A percentile compares a stretch with the other conserved stretches of the same genome.
phyloP scores from a whole-genome alignment of 1,284 basidiomycete genomes.

The Apiotrichum akiyoshidainum region DNA sequence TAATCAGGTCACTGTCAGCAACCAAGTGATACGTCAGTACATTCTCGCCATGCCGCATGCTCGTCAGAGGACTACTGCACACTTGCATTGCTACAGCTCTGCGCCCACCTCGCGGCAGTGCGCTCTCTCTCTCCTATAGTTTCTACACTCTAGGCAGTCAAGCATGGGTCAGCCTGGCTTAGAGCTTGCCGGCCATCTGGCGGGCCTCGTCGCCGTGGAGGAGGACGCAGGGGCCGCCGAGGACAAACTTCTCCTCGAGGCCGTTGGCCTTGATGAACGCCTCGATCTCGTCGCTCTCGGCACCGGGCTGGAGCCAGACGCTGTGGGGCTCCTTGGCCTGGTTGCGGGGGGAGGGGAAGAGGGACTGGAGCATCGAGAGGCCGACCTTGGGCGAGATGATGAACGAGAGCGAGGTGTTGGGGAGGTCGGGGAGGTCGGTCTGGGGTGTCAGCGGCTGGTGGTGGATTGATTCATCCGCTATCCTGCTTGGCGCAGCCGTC shows the following conservation, averaged over 20 bases:
- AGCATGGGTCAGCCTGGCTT: constrained; percentile 8
- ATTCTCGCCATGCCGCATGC: no score
- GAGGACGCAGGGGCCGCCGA: constrained; percentile 71
- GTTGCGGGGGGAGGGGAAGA: constrained; percentile 59
- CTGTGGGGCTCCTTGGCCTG: constrained; percentile 62
- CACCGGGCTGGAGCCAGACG: constrained; percentile 83
- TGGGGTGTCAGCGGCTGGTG: constrained; percentile 44
- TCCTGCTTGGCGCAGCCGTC: background rate
- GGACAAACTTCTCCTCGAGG: constrained; percentile 62
- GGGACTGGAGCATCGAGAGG: constrained; percentile 33
- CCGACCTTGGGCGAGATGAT: constrained; percentile 68
- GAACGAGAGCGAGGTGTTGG: constrained; percentile 71
- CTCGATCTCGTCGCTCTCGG: constrained; percentile 61
- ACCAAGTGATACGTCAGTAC: no score
- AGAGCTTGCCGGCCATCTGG: constrained; percentile 15
- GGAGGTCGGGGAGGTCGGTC: constrained; percentile 60
- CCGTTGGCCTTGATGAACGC: constrained; percentile 58
- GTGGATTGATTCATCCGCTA: constrained; percentile 48
- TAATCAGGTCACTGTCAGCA: no score
- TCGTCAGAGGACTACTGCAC: no score
- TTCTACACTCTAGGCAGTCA: no score
- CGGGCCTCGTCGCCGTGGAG: constrained; percentile 60
- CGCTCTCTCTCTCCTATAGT: no score
- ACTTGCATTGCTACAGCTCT: no score
- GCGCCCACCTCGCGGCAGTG: no score